Evolutionary conservation across 768 basidiomycete genomes (phyloP), one percentile per base, ranked within the genome.

Genomic region (Termitomyces sp.): DNA sequence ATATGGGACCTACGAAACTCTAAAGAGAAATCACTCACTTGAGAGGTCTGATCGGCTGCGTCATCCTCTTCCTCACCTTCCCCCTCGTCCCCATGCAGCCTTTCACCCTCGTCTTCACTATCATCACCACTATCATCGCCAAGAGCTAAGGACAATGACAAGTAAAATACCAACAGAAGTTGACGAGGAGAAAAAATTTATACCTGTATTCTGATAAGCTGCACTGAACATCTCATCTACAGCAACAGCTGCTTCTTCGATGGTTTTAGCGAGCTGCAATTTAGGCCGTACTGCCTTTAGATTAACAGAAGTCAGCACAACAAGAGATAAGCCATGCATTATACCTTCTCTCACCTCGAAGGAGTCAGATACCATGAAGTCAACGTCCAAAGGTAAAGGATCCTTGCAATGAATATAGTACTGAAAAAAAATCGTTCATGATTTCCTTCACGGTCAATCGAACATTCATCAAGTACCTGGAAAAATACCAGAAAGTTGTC

Each of bases 331-430:
- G 43, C 48, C 35, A 35, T 52, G 40, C 8, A 32, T 44, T 5
- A 4, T 50, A 2, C 50, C 54, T 30, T 48, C 28, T 60, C 75
- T 64, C 63, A 93, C 93, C 76, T 98, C 95, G 9, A 99, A 72
- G 1, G 96, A 97, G 71, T 99, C 97, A 0, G 86, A 85, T 7
- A 97, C 72, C 93, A 98, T 96, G 73, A 98, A 99, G 55, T 97
- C 95, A 12, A 97, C 89, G 62, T 99, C 97, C 95, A 98, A 95
- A 0, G 97, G 89, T n/a, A 95, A 71, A 26, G 85, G 78, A 48
- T 87, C 82, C 74, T 99, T 99, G 77, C 91, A 92, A n/a, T 88
- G 79, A 16, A 91, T 79, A 71, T 98, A 99, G 59, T 95, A 88
- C 84, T 88, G 30, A 44, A 36, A 44, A 36, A 44, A 49, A 9